Conservation (phyloP, 2,329 filamentous ascomycete species). For the Fusarium dlaminii region DNA sequence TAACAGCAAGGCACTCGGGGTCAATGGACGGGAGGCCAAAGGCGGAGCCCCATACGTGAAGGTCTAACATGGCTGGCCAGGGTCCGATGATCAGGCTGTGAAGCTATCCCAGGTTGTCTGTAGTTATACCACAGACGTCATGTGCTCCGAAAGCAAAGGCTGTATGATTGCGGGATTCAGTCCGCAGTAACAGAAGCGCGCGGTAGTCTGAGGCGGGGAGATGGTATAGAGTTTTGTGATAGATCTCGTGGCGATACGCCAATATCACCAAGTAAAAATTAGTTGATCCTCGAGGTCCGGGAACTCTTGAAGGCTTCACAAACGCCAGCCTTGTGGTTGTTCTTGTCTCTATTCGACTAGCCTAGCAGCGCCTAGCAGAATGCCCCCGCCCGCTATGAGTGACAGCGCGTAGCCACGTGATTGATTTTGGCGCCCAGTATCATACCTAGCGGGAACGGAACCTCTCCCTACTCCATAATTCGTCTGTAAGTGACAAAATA, state of each 20-base stretch:
- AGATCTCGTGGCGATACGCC: conserved; percentile 20
- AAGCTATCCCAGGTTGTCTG: conserved; percentile 9
- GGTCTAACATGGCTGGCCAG: conserved; percentile 58
- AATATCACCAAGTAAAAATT: conserved; percentile 1
- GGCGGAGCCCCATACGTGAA: conserved; percentile 91
- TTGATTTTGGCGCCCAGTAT: neutral
- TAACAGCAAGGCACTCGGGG: conserved; percentile 84
- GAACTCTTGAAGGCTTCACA: conserved; percentile 19
- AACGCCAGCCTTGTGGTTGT: conserved; percentile 29
- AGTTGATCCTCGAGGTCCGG: conserved; percentile 1
- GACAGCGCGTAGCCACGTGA: conserved; percentile 44
- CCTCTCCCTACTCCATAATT: neutral
- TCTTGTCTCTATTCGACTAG: conserved; percentile 2
- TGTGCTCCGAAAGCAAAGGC: neutral
- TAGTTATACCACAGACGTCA: conserved; percentile 21
- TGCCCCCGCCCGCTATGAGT: conserved; percentile 15
- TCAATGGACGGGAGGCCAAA: conserved; percentile 92
- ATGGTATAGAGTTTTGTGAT: neutral
- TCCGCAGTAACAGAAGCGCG: conserved; percentile 12
- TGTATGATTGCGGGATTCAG: neutral
- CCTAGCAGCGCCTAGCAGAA: neutral
- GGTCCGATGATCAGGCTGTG: conserved; percentile 3
- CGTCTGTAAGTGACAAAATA: conserved; percentile 6
- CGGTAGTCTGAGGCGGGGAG: conserved; percentile 5
- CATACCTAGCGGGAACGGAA: neutral